phyloP scores from a whole-genome alignment of 768 basidiomycete species.

The Kwoniella shandongensis region DNA sequence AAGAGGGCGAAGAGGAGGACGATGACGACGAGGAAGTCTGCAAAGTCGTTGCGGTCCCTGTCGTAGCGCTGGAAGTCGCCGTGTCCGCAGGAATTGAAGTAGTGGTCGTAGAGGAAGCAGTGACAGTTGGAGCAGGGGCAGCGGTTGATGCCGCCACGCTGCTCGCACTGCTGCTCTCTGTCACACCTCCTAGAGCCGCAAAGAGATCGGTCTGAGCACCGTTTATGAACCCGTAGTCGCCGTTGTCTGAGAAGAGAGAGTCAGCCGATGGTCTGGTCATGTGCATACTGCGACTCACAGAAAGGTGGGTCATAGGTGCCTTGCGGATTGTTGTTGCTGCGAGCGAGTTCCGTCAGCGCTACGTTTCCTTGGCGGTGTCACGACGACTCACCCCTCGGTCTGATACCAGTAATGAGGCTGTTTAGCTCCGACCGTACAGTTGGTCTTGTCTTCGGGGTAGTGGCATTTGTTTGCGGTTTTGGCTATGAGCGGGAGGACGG shows the following conservation, averaged over 20 bases:
- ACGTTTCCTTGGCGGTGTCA: no score
- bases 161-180: neutral
- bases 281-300: constrained; percentile 24
- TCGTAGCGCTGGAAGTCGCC: no score
- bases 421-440: constrained; percentile 50
- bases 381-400: constrained; percentile 9
- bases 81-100: no score
- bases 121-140: neutral
- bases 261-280: neutral
- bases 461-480: constrained; percentile 49
- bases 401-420: constrained; percentile 53
- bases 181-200: constrained; percentile 20
- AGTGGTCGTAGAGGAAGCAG: neutral
- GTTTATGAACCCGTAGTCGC: constrained; percentile 49
- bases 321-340: constrained; percentile 46
- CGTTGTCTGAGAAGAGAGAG: constrained; percentile 34
- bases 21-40: neutral
- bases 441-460: constrained; percentile 41
- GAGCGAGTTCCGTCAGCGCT: neutral
- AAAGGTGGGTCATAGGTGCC: constrained; percentile 48
- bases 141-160: neutral
- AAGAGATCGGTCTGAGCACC: constrained; percentile 53
- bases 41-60: no score
- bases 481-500: constrained; percentile 22
- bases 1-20: neutral